These are phyloP conservation scores for Spizellomyces punctatus DNA, from an alignment of 192 early-diverging fungal genomes.

Conservation along the genomic window DNA sequence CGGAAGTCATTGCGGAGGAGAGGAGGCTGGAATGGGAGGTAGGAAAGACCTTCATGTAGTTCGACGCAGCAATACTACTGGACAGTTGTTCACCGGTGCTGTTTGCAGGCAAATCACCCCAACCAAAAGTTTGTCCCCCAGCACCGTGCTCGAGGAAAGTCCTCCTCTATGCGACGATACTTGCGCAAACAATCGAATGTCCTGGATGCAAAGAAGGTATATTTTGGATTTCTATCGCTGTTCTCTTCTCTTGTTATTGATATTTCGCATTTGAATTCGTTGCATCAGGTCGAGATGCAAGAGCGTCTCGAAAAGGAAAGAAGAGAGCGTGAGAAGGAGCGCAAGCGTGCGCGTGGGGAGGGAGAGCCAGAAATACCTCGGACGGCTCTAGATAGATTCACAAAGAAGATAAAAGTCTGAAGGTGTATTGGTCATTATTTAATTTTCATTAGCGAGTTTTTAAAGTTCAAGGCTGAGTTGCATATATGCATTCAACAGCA, in stretches of 20 bases:
- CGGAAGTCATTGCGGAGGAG: slow-evolving; percentile 63
- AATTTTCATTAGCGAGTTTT: too few species aligned
- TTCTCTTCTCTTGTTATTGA: slow-evolving; percentile 3
- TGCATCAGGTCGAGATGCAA: slow-evolving; percentile 39
- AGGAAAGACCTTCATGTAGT: slow-evolving; percentile 1
- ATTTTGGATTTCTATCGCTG: not conserved
- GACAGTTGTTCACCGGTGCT: too few species aligned
- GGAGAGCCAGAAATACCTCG: slow-evolving; percentile 49
- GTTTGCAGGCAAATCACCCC: slow-evolving; percentile 47
- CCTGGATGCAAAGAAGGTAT: slow-evolving; percentile 71
- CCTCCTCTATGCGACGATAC: slow-evolving; percentile 75
- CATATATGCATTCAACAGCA: too few species aligned
- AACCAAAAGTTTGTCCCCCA: slow-evolving; percentile 56
- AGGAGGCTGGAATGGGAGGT: slow-evolving; percentile 60
- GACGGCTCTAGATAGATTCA: slow-evolving; percentile 69
- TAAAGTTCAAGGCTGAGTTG: too few species aligned
- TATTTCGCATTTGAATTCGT: too few species aligned
- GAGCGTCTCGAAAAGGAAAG: slow-evolving; percentile 59
- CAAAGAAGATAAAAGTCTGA: not conserved
- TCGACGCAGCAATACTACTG: too few species aligned
- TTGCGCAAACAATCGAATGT: slow-evolving; percentile 81
- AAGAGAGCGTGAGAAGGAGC: slow-evolving; percentile 50
- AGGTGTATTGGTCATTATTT: too few species aligned
- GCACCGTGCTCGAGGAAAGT: slow-evolving; percentile 70
- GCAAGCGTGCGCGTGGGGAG: slow-evolving; percentile 48